Conservation (phyloP, 768 basidiomycete species). For the Candolleomyces aberdarensis region DNA sequence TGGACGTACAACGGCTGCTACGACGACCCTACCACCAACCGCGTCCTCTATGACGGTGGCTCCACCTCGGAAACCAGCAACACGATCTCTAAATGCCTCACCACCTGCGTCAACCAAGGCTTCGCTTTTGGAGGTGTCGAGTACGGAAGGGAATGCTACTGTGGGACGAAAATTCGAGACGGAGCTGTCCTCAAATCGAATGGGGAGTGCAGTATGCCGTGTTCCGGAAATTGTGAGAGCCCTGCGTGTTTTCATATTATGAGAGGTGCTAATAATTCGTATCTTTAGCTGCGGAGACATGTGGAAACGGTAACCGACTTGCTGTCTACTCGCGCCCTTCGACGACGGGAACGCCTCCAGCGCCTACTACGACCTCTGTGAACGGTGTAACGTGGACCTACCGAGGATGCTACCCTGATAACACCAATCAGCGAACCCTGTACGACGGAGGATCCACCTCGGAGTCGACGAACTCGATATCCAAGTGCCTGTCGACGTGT, state of each 20-base stretch:
- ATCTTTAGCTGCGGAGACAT: conserved; percentile 17
- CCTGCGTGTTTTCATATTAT: not conserved
- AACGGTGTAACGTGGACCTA: conserved; percentile 30
- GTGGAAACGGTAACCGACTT: conserved; percentile 27
- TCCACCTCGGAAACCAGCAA: conserved; percentile 13
- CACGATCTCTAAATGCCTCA: conserved; percentile 26
- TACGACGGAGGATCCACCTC: not conserved
- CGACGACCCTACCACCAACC: conserved; percentile 5
- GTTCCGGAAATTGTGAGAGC: conserved; percentile 27
- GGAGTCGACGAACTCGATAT: not conserved
- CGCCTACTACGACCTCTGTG: conserved; percentile 1
- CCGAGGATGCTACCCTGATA: conserved; percentile 25
- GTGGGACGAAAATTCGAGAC: conserved; percentile 20
- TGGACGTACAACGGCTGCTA: conserved; percentile 21
- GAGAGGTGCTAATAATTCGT: conserved; percentile 12
- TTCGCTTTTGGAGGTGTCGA: conserved; percentile 30
- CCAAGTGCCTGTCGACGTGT: conserved; percentile 26
- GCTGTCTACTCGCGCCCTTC: conserved; percentile 16
- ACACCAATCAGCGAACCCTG: not conserved
- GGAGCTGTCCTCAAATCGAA: conserved; percentile 18
- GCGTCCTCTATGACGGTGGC: conserved; percentile 2
- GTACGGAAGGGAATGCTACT: conserved; percentile 32
- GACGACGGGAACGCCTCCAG: not conserved
- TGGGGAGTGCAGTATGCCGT: conserved; percentile 28
- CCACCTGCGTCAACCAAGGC: conserved; percentile 22